phyloP scores from a whole-genome alignment of 495 filamentous ascomycete genomes.

The Aspergillus wentii region DNA sequence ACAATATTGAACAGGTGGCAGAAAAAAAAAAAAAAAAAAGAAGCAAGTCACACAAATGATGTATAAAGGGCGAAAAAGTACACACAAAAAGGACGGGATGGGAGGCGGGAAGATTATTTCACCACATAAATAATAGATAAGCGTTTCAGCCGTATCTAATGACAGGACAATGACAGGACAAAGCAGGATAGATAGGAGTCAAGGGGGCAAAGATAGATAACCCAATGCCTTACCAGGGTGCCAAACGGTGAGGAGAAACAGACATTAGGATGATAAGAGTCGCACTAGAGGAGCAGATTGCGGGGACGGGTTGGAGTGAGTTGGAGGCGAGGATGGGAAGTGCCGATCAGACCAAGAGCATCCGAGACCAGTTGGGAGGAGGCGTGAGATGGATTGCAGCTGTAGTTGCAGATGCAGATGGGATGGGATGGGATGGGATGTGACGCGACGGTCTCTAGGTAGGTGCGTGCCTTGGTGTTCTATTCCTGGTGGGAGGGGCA shows the following conservation, averaged over 20 bases:
- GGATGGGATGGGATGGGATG: too few species aligned
- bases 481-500: too few species aligned
- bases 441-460: too few species aligned
- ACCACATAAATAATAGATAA: slow-evolving; percentile 11
- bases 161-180: too few species aligned
- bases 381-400: background rate
- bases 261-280: slow-evolving; percentile 19
- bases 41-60: slow-evolving; percentile 2
- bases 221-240: slow-evolving; percentile 5
- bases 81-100: slow-evolving; percentile 1
- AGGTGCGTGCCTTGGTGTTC: too few species aligned
- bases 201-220: slow-evolving; percentile 15
- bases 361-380: slow-evolving; percentile 8
- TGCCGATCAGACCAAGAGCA: too few species aligned
- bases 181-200: slow-evolving; percentile 12
- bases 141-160: slow-evolving; percentile 5
- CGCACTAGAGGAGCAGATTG: slow-evolving; percentile 17
- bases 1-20: background rate
- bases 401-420: too few species aligned
- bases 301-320: slow-evolving; percentile 20
- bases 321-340: slow-evolving; percentile 11
- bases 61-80: background rate
- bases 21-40: background rate
- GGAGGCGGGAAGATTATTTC: background rate
- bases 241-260: slow-evolving; percentile 20